These are phyloP conservation scores for Aphanomyces cochlioides DNA, from an alignment of 352 stramenopile species.

Conservation along the genomic window DNA sequence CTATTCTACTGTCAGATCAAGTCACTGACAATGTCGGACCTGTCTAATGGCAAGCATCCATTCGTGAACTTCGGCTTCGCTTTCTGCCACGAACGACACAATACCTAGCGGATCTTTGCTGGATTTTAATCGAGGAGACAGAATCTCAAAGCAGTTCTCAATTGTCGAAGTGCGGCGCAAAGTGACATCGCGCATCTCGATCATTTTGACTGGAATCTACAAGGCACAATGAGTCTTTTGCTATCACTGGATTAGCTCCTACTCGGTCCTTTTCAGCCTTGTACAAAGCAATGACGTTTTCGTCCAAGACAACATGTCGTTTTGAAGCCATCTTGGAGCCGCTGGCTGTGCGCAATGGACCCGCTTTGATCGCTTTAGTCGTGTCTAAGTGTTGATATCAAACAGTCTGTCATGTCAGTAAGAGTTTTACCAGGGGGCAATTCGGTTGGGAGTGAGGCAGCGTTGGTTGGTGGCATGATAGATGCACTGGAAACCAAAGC, in stretches of 20 bases:
- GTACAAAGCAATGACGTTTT: constrained; percentile 81
- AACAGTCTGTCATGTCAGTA: background rate
- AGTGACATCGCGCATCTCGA: constrained; percentile 74
- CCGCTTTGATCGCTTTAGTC: constrained; percentile 76
- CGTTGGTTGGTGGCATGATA: constrained; percentile 30
- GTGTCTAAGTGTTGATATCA: background rate
- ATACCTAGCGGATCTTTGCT: constrained; percentile 77
- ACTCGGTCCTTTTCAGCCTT: constrained; percentile 69
- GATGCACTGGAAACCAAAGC: constrained; percentile 30
- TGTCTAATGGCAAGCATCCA: constrained; percentile 86
- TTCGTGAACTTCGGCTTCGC: constrained; percentile 78
- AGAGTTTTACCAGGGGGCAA: constrained; percentile 32
- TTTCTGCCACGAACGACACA: constrained; percentile 81
- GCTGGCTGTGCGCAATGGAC: constrained; percentile 78
- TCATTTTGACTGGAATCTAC: constrained; percentile 75
- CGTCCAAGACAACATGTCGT: constrained; percentile 84
- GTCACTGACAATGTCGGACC: constrained; percentile 36
- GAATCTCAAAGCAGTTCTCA: constrained; percentile 82
- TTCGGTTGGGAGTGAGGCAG: constrained; percentile 34
- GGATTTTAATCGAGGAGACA: constrained; percentile 78
- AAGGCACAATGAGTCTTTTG: background rate
- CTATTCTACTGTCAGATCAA: background rate
- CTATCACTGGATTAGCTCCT: background rate
- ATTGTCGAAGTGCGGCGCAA: constrained; percentile 80
- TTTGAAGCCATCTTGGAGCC: constrained; percentile 80